phyloP scores from a whole-genome alignment of 192 early-diverging fungal genomes.

The Entomortierella parvispora region DNA sequence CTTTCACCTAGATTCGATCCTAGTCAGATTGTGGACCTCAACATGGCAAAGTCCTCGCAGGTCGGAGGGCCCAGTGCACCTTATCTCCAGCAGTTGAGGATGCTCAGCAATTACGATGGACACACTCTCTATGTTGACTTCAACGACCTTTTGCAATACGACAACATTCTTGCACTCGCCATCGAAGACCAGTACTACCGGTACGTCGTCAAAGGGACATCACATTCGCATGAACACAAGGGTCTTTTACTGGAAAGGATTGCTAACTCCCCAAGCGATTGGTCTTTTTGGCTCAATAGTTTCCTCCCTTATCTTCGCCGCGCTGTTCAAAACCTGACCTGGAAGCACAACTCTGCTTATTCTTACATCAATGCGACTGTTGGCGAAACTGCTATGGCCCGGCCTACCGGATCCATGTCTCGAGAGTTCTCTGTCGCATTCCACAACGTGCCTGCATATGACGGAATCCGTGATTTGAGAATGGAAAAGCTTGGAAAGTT shows the following conservation, averaged over 20 bases:
- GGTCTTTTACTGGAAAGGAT: background rate
- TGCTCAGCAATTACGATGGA: conserved; percentile 66
- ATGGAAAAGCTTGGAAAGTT: conserved; percentile 87
- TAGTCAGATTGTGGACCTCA: conserved; percentile 23
- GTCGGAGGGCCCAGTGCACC: conserved; percentile 17
- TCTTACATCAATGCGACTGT: conserved; percentile 56
- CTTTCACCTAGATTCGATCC: conserved; percentile 23
- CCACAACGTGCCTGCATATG: conserved; percentile 66
- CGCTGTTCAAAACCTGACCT: conserved; percentile 85
- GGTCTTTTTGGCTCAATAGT: conserved; percentile 7
- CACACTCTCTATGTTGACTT: conserved; percentile 80
- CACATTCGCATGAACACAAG: no score
- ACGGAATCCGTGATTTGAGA: conserved; percentile 85
- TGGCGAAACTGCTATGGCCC: conserved; percentile 37
- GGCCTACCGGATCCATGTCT: conserved; percentile 55
- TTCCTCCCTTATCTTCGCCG: conserved; percentile 80
- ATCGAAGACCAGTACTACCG: conserved; percentile 76
- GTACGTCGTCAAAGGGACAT: no score
- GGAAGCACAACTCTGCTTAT: conserved; percentile 73
- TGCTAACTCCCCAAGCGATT: background rate
- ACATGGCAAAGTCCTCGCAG: conserved; percentile 24
- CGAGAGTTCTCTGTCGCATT: conserved; percentile 83
- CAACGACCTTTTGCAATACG: conserved; percentile 64
- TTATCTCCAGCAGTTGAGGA: conserved; percentile 73
- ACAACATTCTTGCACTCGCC: conserved; percentile 70